Evolutionary conservation across 2,329 filamentous ascomycete genomes (phyloP), one percentile per base, ranked within the genome.

Genomic region (Ophiostoma ulmi): DNA sequence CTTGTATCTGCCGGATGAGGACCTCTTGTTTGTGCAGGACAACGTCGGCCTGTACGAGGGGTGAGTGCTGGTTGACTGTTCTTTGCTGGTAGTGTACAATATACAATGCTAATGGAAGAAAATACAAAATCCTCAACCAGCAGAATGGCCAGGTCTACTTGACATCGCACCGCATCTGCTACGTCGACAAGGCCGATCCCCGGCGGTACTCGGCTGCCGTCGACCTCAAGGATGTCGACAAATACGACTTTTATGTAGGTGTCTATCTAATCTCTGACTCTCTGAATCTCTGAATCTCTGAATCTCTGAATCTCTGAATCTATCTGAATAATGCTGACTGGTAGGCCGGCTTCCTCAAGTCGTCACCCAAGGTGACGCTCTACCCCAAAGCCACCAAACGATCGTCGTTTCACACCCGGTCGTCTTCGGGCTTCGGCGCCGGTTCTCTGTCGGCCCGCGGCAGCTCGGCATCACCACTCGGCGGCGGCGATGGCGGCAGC

Each of bases 21-120:
- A 92, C 75, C 85, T 98, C 70, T 86, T 99, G 72, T 98, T 97
- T 82, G 94, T 99, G 72, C 94, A 98, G 83, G 94, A 98, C 85
- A 94, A 93, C 80, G 94, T 99, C 76, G 95, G 95, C 75, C 85
- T 99, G 73, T 99, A 99, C 83, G 93, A 98, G 85, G 95, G 95
- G 93, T 97, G 85, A 82, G 89, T 83, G 11, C n/a, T 4, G 67
- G 67, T 69, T 61, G 26, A 6, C 8, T 26, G 20, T 17, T 17
- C 4, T 31, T 8, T 22, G 1, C 22, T 7, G 26, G 13, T 22
- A 3, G 41, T 7, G 7, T 11, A 36, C 31, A 31, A 22, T 7
- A 4, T 11, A 36, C 31, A 31, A 22, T 31, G 20, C 17, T 7
- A 39, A 39, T 58, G n/a, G 31, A 3, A 97, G 93, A 75, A 98